These are phyloP conservation scores for Aeschynomene evenia DNA, from an alignment of 306 rosid genomes.

Conservation along the genomic window DNA sequence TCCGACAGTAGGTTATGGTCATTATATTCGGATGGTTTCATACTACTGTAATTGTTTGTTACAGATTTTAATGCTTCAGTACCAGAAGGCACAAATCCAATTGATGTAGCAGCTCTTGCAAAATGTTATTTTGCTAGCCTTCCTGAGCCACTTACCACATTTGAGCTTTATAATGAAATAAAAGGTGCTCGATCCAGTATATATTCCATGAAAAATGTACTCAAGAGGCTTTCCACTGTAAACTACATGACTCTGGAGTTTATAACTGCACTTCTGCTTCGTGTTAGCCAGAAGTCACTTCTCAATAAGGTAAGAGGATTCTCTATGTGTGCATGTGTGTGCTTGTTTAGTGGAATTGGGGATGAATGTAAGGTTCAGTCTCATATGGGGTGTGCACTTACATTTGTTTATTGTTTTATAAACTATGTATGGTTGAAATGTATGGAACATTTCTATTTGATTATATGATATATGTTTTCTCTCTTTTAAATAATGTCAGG, in stretches of 20 bases:
- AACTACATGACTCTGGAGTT: constrained; percentile 95
- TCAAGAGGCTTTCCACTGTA: constrained; percentile 78
- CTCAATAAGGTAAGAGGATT: constrained; percentile 69
- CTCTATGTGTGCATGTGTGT: constrained; percentile 26
- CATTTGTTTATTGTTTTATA: not conserved
- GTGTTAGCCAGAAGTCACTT: constrained; percentile 84
- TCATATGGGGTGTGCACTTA: not conserved
- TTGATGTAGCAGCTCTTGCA: constrained; percentile 78
- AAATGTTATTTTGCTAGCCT: constrained; percentile 94
- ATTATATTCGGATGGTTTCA: constrained; percentile 22
- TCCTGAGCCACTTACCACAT: constrained; percentile 87
- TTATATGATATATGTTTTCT: not conserved
- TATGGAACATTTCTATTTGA: not conserved
- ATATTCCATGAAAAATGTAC: constrained; percentile 67
- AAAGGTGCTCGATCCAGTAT: constrained; percentile 74
- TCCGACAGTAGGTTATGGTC: constrained; percentile 27
- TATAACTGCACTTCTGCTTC: constrained; percentile 76
- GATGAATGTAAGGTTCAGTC: not conserved
- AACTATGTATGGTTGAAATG: not conserved
- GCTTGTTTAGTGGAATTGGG: not conserved
- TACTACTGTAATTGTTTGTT: constrained; percentile 17
- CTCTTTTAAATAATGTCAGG: not conserved
- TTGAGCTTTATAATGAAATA: constrained; percentile 76
- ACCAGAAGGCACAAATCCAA: constrained; percentile 80
- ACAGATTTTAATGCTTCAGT: constrained; percentile 72